Evolutionary conservation across 768 basidiomycete species (phyloP), one percentile per base, ranked within the genome.

Genomic region (Collybia sordida): DNA sequence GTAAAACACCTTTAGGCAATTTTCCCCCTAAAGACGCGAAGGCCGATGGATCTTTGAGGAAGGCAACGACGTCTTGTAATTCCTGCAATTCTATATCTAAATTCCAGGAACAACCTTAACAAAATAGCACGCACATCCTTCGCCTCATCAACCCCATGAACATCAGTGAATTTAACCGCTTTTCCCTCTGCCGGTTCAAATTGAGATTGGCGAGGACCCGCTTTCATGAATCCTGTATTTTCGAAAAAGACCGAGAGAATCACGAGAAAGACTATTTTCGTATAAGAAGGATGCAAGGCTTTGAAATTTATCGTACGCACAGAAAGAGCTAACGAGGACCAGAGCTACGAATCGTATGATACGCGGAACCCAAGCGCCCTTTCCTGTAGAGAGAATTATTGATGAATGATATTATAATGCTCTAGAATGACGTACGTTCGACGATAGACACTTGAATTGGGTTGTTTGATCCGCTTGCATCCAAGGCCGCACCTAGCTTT

Each of bases 141-240:
- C 28, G 90, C 97, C 69, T 99, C 97, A 58, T 98, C 97, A 22
- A 96, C 89, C 24, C 97, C 97, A 56, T 98, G 95, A 4, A 99
- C 94, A 68, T 99, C 97, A 54, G 82, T 85, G 63, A 99, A 98
- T 60, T 82, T 94, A 68, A 95, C 88, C 1, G 82, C 75, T 59
- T 90, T 91, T 24, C 86, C 90, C 63, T 88, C 79, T 3, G 80
- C 70, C 6, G 92, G 88, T 58, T 94, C 87, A 60, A 94, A 98
- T 59, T 95, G 86, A 22, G 85, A 70, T 52, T 88, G 85, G 24
- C 82, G 82, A 35, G 87, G 86, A 3, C 88, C 93, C 4, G 89
- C 85, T 72, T 96, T 96, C 74, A 97, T 82, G 36, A 98, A 77
- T 3, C 95, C 95, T 21, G 92, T 88, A 65, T 93, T 95, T 69